Base-by-base conservation (phyloP, 805 yeast species). In the Ogataea polymorpha region DNA sequence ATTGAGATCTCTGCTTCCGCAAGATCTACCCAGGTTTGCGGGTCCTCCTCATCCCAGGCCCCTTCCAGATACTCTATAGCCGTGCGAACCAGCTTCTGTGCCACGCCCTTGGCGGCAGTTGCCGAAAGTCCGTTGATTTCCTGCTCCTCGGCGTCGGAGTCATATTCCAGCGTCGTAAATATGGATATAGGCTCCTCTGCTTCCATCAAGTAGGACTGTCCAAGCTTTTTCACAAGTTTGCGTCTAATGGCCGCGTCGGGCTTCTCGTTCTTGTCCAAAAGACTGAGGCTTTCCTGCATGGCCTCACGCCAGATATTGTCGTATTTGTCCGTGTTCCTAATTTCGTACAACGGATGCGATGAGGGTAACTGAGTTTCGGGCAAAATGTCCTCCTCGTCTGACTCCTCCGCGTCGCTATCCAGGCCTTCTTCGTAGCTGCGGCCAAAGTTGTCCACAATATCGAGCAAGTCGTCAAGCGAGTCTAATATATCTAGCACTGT, bases 1-100 rank as follows among this genome's bases (percentile, higher is more conserved):
- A 86, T 65, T 12, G 84, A 77, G 25, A 91, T 86, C 54, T 78
- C 69, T 1, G 95, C 90, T 61, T 91, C 98, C 1, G 96, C 96
- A 33, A 85, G 72, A 55, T 79, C 76, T 10, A 82, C 95, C 86
- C 91, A 84, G 5, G 84, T 71, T 44, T 81, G 82, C 0, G 95
- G 95, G 29, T 83, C 87, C 33, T 81, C 86, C 14, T 77, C 80
- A 37, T 79, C 79, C 58, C 81, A 77, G 0, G 89, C 82, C 40
- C 68, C 63, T 40, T 68, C 62, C 40, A 89, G 67, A 54, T 76
- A 75, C 27, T 68, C 65, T 18, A 85, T 66, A 0, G 95, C 95
- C 14, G 61, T 63, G 8, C 59, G 51, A 9, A 80, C 74, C 25
- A 71, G 61, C 2, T 66, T 62, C 27, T 73, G 64, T 0, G 86